These are phyloP conservation scores for Flaveria ramosissima DNA, from an alignment of 129 eudicot species.

Conservation along the genomic window DNA sequence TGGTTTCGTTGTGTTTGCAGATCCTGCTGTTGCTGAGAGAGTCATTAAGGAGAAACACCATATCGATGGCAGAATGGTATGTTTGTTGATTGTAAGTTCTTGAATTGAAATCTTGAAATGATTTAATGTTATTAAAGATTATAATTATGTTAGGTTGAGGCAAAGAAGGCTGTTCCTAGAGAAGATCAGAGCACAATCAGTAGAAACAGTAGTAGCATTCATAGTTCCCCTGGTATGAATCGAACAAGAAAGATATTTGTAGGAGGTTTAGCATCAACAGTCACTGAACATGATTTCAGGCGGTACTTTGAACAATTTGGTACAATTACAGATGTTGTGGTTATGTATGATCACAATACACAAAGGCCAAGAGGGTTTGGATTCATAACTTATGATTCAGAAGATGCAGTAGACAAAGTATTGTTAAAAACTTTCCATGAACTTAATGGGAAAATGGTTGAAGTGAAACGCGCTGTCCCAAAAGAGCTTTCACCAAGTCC, in stretches of 20 bases:
- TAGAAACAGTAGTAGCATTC: constrained; percentile 66
- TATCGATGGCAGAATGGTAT: constrained; percentile 77
- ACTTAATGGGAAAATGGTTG: constrained; percentile 68
- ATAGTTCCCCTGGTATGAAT: constrained; percentile 55
- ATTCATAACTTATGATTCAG: constrained; percentile 69
- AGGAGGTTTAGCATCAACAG: constrained; percentile 74
- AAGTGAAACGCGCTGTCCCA: constrained; percentile 76
- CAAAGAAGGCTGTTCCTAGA: constrained; percentile 72
- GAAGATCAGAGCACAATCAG: constrained; percentile 59
- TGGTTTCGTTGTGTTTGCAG: constrained; percentile 72
- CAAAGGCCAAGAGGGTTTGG: constrained; percentile 80
- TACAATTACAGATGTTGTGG: constrained; percentile 67
- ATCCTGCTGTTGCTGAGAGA: constrained; percentile 59
- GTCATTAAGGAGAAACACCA: constrained; percentile 68
- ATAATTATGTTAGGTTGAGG: constrained; percentile 49
- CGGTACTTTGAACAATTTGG: constrained; percentile 72
- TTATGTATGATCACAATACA: constrained; percentile 79
- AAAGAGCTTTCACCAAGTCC: constrained; percentile 69
- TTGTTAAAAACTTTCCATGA: constrained; percentile 58
- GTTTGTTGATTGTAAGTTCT: not conserved
- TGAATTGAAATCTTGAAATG: not conserved
- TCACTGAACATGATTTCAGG: constrained; percentile 63
- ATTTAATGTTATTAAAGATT: constrained; percentile 5
- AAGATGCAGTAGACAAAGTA: constrained; percentile 66
- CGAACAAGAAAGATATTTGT: constrained; percentile 67